Base-by-base conservation (phyloP, 2,329 filamentous ascomycete genomes). In the Sclerotinia minor region DNA sequence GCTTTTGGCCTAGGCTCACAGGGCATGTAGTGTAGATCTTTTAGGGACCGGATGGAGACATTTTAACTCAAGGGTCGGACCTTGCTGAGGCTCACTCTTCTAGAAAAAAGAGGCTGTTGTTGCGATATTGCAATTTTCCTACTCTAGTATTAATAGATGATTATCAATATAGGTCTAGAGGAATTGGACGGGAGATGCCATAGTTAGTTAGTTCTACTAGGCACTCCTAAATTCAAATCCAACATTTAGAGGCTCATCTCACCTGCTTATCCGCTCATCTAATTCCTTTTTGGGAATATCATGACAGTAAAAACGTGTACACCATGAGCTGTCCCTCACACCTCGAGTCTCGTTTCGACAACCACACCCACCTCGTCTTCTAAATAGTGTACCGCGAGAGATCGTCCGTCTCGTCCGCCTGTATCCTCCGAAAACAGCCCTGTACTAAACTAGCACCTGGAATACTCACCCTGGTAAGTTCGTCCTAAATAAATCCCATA, bases 11-110 rank as follows among this genome's bases (percentile, higher is more conserved):
- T 19, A 15, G 55, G 21, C n/a, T 60, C 29, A 60, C 29, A 60
- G 49, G 54, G 54, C 47, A 32, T 41, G 26, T 29, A 53, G 55
- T 41, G 26, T 29, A 53, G 55, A 67, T 60, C 64, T 60, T 67
- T 50, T 41, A 29, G 1, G 54, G 44, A 35, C 17, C 45, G 57
- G 47, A 45, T 61, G 19, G 55, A 35, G 35, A 53, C 45, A 63
- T 47, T 47, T 58, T 49, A 63, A 26, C 47, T 11, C 63, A 47
- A 67, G 61, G 55, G 24, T 35, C 41, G 55, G 47, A 63, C 57
- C 38, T 32, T 47, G 45, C 47, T 63, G 55, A 38, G 53, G 49
- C 49, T 32, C 57, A 54, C 47, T 63, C 11, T 47, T 61, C 24
- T 53, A 17, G 38, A 47, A 49, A 65, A 47, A 59, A 35, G 32